These are phyloP conservation scores for Boletellus emodensis DNA, from an alignment of 768 basidiomycete species.

Conservation along the genomic window DNA sequence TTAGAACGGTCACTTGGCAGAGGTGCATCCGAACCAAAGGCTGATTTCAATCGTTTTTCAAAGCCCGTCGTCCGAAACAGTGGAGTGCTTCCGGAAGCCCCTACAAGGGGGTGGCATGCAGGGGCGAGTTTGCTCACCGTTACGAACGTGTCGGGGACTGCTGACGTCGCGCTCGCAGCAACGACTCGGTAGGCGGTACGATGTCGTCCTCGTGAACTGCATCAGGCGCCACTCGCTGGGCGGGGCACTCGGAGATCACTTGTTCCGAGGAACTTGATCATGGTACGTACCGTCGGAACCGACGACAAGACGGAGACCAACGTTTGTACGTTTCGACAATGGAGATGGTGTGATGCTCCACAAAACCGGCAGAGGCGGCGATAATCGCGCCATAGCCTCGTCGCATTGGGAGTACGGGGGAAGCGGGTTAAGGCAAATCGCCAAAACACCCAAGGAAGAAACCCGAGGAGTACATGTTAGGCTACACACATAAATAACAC, in stretches of 20 bases:
- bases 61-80: not conserved
- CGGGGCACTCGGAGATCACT: no score
- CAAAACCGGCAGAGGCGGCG: not conserved
- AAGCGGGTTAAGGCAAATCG: not conserved
- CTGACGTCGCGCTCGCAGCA: no score
- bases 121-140: not conserved
- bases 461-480: not conserved
- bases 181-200: not conserved
- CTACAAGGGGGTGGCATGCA: not conserved
- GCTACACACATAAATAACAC: not conserved
- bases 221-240: no score
- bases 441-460: not conserved
- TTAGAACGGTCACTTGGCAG: conserved; percentile 4
- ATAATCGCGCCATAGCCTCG: not conserved
- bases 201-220: no score
- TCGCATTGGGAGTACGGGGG: not conserved
- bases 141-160: no score
- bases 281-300: not conserved
- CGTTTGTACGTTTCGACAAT: not conserved
- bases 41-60: not conserved
- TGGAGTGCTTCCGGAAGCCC: not conserved
- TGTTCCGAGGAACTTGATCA: no score
- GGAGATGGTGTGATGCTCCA: not conserved
- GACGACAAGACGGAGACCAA: not conserved
- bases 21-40: not conserved